Evolutionary conservation across 495 filamentous ascomycete genomes (phyloP).

Genomic region (Annulohypoxylon moriforme): DNA sequence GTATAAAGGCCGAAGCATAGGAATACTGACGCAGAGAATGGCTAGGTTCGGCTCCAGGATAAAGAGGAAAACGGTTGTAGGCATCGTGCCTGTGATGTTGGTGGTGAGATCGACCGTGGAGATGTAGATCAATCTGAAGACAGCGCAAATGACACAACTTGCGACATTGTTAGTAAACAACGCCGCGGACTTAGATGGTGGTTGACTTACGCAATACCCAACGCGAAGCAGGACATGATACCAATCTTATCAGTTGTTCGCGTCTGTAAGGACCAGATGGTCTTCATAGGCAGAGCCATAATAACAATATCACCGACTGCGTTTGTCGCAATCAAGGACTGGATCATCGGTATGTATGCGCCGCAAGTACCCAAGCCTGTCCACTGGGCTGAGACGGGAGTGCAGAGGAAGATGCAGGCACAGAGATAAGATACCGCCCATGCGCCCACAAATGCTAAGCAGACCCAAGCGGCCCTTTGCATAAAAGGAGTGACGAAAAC

Average conservation of each 20-base stretch:
- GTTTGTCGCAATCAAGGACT: conserved; percentile 65
- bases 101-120: conserved; percentile 26
- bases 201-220: conserved; percentile 63
- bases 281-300: conserved; percentile 63
- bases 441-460: conserved; percentile 43
- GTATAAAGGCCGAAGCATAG: conserved; percentile 37
- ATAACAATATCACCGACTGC: conserved; percentile 65
- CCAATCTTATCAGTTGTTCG: conserved; percentile 60
- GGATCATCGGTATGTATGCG: conserved; percentile 39
- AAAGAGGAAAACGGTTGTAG: conserved; percentile 31
- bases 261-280: conserved; percentile 59
- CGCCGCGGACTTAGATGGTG: background rate
- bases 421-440: conserved; percentile 46
- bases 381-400: conserved; percentile 45
- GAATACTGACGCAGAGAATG: conserved; percentile 35
- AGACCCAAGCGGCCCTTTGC: conserved; percentile 42
- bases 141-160: conserved; percentile 24
- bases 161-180: conserved; percentile 1
- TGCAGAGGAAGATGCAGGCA: conserved; percentile 51
- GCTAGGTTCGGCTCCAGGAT: conserved; percentile 31
- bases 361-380: conserved; percentile 24
- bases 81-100: conserved; percentile 42
- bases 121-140: conserved; percentile 36
- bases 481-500: conserved; percentile 46
- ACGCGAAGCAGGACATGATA: conserved; percentile 61